Evolutionary conservation across 257 asterid genomes (phyloP).

Genomic region (Gentiana macrophylla): DNA sequence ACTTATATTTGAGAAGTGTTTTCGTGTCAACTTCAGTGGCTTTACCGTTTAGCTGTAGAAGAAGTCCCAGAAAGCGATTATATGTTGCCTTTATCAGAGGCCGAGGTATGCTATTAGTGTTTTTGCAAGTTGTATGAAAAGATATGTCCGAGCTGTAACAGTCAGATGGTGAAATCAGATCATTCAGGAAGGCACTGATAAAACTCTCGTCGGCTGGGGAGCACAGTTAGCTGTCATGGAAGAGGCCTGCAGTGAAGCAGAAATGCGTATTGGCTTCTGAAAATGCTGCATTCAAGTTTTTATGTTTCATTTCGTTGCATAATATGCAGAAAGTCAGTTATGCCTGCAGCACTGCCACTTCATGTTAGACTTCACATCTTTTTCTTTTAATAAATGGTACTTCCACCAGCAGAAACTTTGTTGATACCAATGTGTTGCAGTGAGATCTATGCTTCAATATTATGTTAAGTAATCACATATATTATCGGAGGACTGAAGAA

Average conservation of each 20-base stretch:
- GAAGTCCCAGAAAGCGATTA: slow-evolving; percentile 85
- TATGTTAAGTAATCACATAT: no score
- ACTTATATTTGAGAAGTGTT: neutral
- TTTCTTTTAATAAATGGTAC: no score
- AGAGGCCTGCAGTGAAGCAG: slow-evolving; percentile 84
- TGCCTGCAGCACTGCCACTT: no score
- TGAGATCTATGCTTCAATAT: no score
- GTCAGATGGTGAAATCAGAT: slow-evolving; percentile 43
- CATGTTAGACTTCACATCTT: no score
- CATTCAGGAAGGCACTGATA: slow-evolving; percentile 84
- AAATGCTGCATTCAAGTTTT: no score
- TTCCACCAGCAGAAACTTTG: no score
- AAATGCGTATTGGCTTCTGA: slow-evolving; percentile 24
- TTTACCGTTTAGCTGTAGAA: slow-evolving; percentile 94
- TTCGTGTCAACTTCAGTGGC: slow-evolving; percentile 45
- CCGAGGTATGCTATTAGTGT: slow-evolving; percentile 53
- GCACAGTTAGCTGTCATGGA: slow-evolving; percentile 85
- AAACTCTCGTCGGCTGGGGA: slow-evolving; percentile 98
- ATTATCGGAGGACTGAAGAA: no score
- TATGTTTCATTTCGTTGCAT: slow-evolving; percentile 14
- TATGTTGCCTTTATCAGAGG: slow-evolving; percentile 86
- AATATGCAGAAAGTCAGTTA: no score
- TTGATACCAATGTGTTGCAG: no score
- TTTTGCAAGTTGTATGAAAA: neutral
- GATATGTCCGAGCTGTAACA: no score